Base-by-base conservation (phyloP, 2,329 filamentous ascomycete species). In the Zymoseptoria passerinii region DNA sequence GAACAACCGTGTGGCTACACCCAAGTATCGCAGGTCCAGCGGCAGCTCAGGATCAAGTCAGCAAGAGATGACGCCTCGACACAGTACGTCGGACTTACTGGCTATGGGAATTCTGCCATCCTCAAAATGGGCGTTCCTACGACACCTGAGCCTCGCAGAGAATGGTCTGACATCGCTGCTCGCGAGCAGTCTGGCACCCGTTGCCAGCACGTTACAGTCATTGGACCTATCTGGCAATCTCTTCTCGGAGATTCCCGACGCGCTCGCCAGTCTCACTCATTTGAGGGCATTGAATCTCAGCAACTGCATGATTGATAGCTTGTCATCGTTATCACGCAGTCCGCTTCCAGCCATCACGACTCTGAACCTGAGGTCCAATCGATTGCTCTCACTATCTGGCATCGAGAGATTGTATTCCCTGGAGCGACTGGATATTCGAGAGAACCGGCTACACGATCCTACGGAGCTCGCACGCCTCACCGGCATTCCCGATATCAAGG, bases 221-320 rank as follows among this genome's bases (percentile, higher is more conserved):
- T 81, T 99, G 56, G 94, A 99, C 72, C 78, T 99, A 52, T 97
- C 94, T 0, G 86, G 85, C 54, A 99, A 99, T 69, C 83, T 96
- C 29, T 95, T 99, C 73, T 86, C 85, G n/a, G 89, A 96, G 72
- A 88, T 97, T 56, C 94, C 94, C 0, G 94, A 97, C 72, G 94
- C 89, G 67, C 77, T 99, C 58, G 88, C 92, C 10, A 89, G 84
- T 8, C 78, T 99, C 58, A 91, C 90, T 19, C 87, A 90, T 28
- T 81, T 99, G n/a, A 86, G 92, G 63, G 92, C 94, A 23, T 78
- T 99, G 56, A 97, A 99, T 68, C 80, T 99, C 27, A 95, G 92
- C 3, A 89, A 95, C 68, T 97, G 92, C 80, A 96, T 97, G 92
- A 97, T 99, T 63, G 89, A 92, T 66, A 94, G 91, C 16, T 80